A percentile compares a stretch with the other conserved stretches of the same genome.
Evolutionary conservation across 306 rosid species (phyloP).

Genomic region (apple (Malus domestica)): ASM211411v1 NC_041796.1:5243001-5243500

Average conservation of each 20-base stretch:
- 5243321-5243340: conserved; percentile 5
- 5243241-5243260: conserved; percentile 31
- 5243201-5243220: neutral
- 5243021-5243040: no score
- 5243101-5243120: no score
- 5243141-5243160: neutral
- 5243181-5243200: conserved; percentile 14
- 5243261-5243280: conserved; percentile 19
- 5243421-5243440: conserved; percentile 15
- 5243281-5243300: neutral
- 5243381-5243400: neutral
- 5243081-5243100: no score
- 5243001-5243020: no score
- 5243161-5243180: conserved; percentile 9
- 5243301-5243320: conserved; percentile 11
- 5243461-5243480: no score
- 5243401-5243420: conserved; percentile 36
- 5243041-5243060: no score
- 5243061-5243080: no score
- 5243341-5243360: conserved; percentile 7
- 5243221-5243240: neutral
- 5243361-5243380: neutral
- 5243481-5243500: no score
- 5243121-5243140: no score
- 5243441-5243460: neutral